Conservation (phyloP, 73 alveolate species). For the Tetrahymena malaccensis region DNA sequence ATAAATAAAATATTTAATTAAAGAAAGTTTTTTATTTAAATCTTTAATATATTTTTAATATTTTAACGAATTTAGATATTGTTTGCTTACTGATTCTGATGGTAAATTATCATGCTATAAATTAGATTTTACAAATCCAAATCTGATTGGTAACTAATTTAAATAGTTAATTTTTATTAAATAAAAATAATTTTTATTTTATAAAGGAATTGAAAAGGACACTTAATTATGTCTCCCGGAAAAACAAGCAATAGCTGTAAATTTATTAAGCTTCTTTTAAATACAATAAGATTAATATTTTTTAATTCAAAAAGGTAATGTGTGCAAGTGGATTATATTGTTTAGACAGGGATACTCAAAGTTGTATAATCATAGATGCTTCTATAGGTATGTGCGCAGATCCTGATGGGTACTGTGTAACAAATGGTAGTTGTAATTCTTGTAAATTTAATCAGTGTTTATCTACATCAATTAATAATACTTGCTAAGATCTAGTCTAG, state of each 20-base stretch:
- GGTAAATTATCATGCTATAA: background rate
- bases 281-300: background rate
- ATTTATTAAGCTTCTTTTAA: background rate
- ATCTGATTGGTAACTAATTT: background rate
- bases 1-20: too few relatives aligned
- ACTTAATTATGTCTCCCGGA: background rate
- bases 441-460: background rate
- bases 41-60: background rate
- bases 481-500: background rate
- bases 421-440: background rate
- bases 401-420: background rate
- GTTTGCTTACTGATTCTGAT: background rate
- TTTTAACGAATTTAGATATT: background rate
- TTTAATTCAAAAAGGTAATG: background rate
- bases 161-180: too few relatives aligned
- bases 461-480: background rate
- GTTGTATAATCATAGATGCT: background rate
- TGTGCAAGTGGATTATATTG: background rate
- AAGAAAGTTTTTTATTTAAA: background rate
- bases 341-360: background rate
- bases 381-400: background rate
- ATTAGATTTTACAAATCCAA: background rate
- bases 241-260: background rate
- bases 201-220: background rate
- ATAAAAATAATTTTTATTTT: background rate